Evolutionary conservation across 2,329 filamentous ascomycete species (phyloP).

Genomic region (Dendrostoma leiphaemia): DNA sequence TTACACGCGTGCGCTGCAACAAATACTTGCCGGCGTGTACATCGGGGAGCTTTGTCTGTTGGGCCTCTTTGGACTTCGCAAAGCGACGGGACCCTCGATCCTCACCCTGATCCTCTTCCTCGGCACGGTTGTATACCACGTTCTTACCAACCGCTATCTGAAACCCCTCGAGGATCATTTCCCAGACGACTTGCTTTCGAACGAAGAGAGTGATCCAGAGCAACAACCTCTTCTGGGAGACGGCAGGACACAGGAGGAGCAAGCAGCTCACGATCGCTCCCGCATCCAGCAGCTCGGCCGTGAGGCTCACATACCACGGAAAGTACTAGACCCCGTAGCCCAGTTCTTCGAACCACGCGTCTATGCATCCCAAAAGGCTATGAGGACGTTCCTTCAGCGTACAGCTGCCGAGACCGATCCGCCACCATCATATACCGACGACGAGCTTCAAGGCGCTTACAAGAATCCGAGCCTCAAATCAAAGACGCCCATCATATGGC

Average conservation of each 20-base stretch:
- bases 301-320: conserved; percentile 6
- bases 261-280: conserved; percentile 2
- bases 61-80: conserved; percentile 69
- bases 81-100: conserved; percentile 15
- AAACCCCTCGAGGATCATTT: conserved; percentile 19
- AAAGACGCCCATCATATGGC: conserved; percentile 13
- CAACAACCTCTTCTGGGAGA: conserved; percentile 14
- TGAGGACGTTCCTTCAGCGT: conserved; percentile 12
- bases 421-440: conserved; percentile 11
- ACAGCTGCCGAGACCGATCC: conserved; percentile 14
- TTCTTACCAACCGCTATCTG: conserved; percentile 16
- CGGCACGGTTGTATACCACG: conserved; percentile 9
- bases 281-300: conserved; percentile 13
- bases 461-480: conserved; percentile 16
- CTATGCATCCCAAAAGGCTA: conserved; percentile 17
- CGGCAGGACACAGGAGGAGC: conserved; percentile 6
- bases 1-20: conserved; percentile 85
- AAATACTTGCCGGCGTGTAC: conserved; percentile 79
- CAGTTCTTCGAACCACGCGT: conserved; percentile 15
- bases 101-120: conserved; percentile 10
- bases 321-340: conserved; percentile 12
- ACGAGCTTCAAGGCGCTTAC: conserved; percentile 13
- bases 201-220: conserved; percentile 1
- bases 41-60: conserved; percentile 76
- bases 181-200: conserved; percentile 2